Evolutionary conservation across 2,329 filamentous ascomycete species (phyloP), one percentile per base, ranked within the genome.

Genomic region (Zelopaecilomyces penicillatus): DNA sequence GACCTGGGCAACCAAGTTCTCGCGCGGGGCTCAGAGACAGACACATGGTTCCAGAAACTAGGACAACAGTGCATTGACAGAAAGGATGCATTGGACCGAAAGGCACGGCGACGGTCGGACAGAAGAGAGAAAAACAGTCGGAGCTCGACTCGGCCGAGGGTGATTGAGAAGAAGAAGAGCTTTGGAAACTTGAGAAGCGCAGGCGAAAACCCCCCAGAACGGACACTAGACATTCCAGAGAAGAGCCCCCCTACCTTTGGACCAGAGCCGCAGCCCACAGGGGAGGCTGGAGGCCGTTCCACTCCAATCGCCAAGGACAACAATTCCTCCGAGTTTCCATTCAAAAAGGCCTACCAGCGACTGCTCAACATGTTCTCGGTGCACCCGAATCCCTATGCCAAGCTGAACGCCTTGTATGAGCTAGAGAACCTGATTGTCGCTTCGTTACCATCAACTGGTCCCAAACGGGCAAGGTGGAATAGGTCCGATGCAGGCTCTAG

Each of bases 11-110:
- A 83, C 35, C 78, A 87, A 30, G 83, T 96, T 1, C 93, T 94
- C 63, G 80, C 82, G n/a, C 79, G 78, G 41, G 93, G 93, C 3
- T 95, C 89, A 36, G 93, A 98, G 67, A 97, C 91, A 1, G 93
- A 97, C 61, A 74, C 74, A 3, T 96, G 91, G 85, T 93, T 96
- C 53, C 73, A 78, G 42, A 77, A 78, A 10, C 63, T 89, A 5
- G 79, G 80, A 3, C 76, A 83, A 53, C 70, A 83, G 51, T 83
- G 79, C 57, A 79, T 82, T 42, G 77, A 82, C 34, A 71, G 79
- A 28, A 78, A 75, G 39, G 76, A 82, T 41, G 70, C 74, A 4
- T 63, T 75, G 30, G 71, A 79, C 47, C 66, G 68, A 34, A 69
- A 71, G 39, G 67, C 68, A 41, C 59, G 69, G 49, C 57, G 70